Conservation (phyloP, 352 stramenopile species). For the Pythium rishiriense region DNA sequence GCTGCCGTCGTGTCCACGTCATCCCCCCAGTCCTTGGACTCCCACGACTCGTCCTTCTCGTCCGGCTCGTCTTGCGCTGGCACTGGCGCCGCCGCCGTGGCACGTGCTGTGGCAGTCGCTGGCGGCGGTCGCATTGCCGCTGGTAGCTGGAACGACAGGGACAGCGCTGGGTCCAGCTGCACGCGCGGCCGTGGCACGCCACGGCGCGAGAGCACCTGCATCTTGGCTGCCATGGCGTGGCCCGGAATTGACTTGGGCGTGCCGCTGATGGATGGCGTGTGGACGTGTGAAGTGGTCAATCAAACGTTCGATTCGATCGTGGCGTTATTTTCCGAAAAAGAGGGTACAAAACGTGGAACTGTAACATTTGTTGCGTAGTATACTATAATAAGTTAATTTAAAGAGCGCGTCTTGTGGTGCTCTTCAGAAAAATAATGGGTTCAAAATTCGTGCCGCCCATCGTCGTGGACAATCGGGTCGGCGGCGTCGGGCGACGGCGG, state of each 20-base stretch:
- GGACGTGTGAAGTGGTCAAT: constrained; percentile 10
- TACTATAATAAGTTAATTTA: constrained; percentile 9
- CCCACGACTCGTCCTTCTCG: constrained; percentile 22
- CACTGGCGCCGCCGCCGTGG: neutral
- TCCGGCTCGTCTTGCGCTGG: constrained; percentile 4
- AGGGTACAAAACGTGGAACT: no score
- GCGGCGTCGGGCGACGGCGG: constrained; percentile 32
- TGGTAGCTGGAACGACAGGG: constrained; percentile 25
- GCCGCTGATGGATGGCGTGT: constrained; percentile 23
- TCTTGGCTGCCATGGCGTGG: constrained; percentile 18
- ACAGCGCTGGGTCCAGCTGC: constrained; percentile 26
- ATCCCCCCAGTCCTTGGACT: constrained; percentile 17
- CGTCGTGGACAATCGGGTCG: constrained; percentile 33
- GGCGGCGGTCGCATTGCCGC: neutral
- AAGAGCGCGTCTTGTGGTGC: neutral
- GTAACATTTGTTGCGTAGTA: constrained; percentile 5
- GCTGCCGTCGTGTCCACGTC: neutral
- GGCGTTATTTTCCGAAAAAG: neutral
- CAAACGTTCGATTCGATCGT: constrained; percentile 25
- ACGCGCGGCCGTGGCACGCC: constrained; percentile 14
- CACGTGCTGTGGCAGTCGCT: neutral
- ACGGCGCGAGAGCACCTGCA: constrained; percentile 27
- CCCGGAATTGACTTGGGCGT: neutral
- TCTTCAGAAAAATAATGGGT: constrained; percentile 5
- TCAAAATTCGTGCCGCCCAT: constrained; percentile 61